Conservation (phyloP, 768 basidiomycete genomes). For the Hericium alpestre region DNA sequence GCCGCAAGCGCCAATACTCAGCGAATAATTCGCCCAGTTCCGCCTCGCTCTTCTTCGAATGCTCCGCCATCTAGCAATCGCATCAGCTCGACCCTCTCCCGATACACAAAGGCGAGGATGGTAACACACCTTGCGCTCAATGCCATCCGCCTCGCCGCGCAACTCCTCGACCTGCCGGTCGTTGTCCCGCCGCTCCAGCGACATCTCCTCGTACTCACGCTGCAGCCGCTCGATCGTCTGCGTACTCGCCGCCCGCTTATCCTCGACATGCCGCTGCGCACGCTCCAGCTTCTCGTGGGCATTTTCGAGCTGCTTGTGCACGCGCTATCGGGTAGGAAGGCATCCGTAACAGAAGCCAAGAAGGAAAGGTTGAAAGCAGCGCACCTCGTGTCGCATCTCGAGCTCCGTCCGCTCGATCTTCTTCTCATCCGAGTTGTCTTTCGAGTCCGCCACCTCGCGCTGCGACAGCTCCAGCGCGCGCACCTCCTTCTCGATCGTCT, state of each 20-base stretch:
- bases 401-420: constrained; percentile 67
- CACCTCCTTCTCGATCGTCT: constrained; percentile 60
- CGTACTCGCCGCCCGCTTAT: constrained; percentile 64
- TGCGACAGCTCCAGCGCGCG: constrained; percentile 50
- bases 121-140: constrained; percentile 48
- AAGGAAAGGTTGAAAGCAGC: neutral
- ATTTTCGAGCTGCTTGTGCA: constrained; percentile 69
- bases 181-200: constrained; percentile 62
- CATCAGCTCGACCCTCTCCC: neutral
- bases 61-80: constrained; percentile 59
- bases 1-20: constrained; percentile 76
- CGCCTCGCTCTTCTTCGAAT: constrained; percentile 59
- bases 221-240: constrained; percentile 67
- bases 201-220: constrained; percentile 72
- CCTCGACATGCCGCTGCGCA: constrained; percentile 69
- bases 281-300: constrained; percentile 77
- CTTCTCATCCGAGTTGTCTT: constrained; percentile 61
- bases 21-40: constrained; percentile 74
- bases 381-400: constrained; percentile 55
- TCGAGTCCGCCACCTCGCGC: constrained; percentile 58
- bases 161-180: constrained; percentile 73
- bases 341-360: neutral
- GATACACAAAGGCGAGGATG: neutral
- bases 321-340: constrained; percentile 38
- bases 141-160: constrained; percentile 55